Base-by-base conservation (phyloP, 331 rosid species). In the Erythrophleum ivorense region DNA sequence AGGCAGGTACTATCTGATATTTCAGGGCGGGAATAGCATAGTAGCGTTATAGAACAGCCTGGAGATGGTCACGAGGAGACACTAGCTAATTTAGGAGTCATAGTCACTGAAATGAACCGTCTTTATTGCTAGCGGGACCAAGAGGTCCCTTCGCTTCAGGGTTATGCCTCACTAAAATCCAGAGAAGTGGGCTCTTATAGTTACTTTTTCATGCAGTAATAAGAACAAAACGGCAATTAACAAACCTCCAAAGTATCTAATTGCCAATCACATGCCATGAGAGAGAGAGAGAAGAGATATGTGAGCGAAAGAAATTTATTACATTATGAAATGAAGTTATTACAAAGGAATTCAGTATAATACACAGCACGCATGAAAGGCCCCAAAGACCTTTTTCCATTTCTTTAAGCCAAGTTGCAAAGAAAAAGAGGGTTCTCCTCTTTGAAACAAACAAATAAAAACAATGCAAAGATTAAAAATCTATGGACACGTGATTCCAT, bases 361-460 rank as follows among this genome's bases (percentile, higher is more conserved):
- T 86, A 90, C 93, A 88, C 82, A 82, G 76, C 87, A 86, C 83
- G 78, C 85, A 76, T 75, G 79, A 82, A 89, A 84, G 95, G 94
- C 90, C 98, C 97, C 97, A 91, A 88, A 87, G 95, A 88, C 91
- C 91, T 71, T 87, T 53, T 62, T 41, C 34, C 54, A 82, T 77
- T 70, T 60, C 73, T 76, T 53, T 68, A 29, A 83, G 85, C 88
- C 87, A 76, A 84, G 73, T 55, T 45, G 80, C 67, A 50, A 76
- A 41, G 64, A 63, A 21, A 77, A 58, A 77, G 80, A 79, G 78
- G 80, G 74, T 73, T 65, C 48, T 54, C 46, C 86, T 71, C 71
- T 50, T 50, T 36, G 55, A 64, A 64, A 33, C 24, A 80, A 82
- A 84, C 69, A 75, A 71, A 81, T 53, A 0, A 85, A 84, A 73